Evolutionary conservation across 2,329 filamentous ascomycete genomes (phyloP).

Genomic region (Parascedosporium putredinis): DNA sequence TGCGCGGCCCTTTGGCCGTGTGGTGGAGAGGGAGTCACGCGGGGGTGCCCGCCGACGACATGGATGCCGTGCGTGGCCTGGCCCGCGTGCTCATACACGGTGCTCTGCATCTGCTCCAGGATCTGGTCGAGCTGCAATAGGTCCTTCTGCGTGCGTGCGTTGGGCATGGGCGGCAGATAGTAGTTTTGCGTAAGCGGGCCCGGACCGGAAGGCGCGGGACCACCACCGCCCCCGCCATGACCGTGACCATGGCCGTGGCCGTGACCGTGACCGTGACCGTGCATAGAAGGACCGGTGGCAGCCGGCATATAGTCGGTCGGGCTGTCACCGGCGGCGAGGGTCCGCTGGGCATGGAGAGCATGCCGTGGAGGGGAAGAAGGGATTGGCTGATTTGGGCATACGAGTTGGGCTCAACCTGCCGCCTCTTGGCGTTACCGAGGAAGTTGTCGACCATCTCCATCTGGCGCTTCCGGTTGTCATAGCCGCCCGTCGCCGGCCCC

Average conservation of each 20-base stretch:
- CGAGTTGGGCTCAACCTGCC: conserved; percentile 78
- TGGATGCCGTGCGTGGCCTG: conserved; percentile 72
- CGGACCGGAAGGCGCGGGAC: conserved; percentile 37
- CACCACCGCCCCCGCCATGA: not conserved
- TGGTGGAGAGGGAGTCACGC: conserved; percentile 45
- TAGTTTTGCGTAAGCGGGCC: conserved; percentile 61
- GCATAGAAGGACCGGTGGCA: conserved; percentile 24
- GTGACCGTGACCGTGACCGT: conserved; percentile 43
- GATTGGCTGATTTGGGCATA: conserved; percentile 87
- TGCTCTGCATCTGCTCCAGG: conserved; percentile 90
- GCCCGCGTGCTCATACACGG: conserved; percentile 86
- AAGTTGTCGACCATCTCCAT: conserved; percentile 88
- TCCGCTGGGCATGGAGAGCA: conserved; percentile 51
- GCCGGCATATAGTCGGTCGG: conserved; percentile 48
- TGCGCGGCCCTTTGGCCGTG: conserved; percentile 23
- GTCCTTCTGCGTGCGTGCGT: conserved; percentile 86
- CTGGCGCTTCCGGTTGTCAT: conserved; percentile 72
- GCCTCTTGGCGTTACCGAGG: conserved; percentile 85
- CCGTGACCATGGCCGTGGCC: too few species aligned
- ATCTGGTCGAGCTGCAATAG: conserved; percentile 89
- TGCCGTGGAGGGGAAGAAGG: conserved; percentile 68
- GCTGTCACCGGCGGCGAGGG: conserved; percentile 32
- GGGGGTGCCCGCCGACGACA: conserved; percentile 58
- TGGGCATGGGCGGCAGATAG: conserved; percentile 76
- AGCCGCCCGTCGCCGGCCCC: conserved; percentile 27